Base-by-base conservation (phyloP, 169 alveolate genomes). In the Theileria parva region DNA sequence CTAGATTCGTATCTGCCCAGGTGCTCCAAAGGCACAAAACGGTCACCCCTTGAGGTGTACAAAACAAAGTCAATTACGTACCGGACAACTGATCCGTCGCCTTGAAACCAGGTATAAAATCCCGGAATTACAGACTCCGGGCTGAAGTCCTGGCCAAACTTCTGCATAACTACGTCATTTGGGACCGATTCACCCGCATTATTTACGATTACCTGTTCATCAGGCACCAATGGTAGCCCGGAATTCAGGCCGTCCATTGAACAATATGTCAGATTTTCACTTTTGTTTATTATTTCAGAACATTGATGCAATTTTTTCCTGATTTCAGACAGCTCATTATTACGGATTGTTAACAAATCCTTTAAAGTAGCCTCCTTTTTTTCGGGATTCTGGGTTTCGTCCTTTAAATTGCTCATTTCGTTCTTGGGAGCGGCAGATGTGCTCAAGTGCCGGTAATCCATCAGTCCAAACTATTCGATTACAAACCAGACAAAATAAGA, bases 61-160 rank as follows among this genome's bases (percentile, higher is more conserved):
- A 83, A 9, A 8, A 65, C 51, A 30, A 83, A 83, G 37, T 83
- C 89, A 21, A 63, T 23, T 28, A 83, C 81, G 64, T 83, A 83
- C 8, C 89, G 48, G 27, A 67, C 50, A 51, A 78, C 69, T 12
- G 86, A 74, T 21, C 89, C 89, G 71, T 76, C 85, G 21, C 73
- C 85, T 55, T 67, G 86, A 80, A 75, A 83, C 51, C 60, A 76
- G 9, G 89, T 68, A 51, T 28, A 83, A 63, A 44, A 27, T 1
- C 75, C 44, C 30, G 89, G 89, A 30, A 75, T 50, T n/a, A 77
- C 80, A 5, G 80, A 30, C 55, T 83, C 89, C 64, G 81, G 23
- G 63, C 77, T 71, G 53, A 23, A 83, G 11, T 37, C 59, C 51
- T 83, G 85, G 27, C 76, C 63, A 39, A 53, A n/a, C 69, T 73